phyloP scores from a whole-genome alignment of 352 stramenopile genomes.

The Albugo candida region DNA sequence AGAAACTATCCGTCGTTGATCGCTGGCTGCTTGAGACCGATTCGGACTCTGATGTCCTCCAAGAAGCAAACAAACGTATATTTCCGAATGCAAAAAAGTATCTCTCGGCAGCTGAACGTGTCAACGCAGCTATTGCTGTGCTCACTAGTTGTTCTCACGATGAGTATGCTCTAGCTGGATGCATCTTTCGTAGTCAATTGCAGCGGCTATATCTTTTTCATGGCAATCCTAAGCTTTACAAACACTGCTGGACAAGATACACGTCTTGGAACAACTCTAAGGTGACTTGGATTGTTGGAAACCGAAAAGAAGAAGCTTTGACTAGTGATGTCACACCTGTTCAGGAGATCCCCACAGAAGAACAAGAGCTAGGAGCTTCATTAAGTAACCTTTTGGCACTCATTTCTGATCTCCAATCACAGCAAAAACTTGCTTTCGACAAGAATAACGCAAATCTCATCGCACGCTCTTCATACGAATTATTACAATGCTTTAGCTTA shows the following conservation, averaged over 20 bases:
- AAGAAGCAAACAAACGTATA: constrained; percentile 1
- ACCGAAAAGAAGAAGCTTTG: constrained; percentile 1
- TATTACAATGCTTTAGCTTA: constrained; percentile 35
- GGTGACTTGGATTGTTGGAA: background rate
- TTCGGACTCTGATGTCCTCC: background rate
- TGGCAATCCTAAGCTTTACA: no score
- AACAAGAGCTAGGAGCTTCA: constrained; percentile 11
- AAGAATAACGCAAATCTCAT: constrained; percentile 18
- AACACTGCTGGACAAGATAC: constrained; percentile 1
- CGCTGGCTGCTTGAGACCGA: constrained; percentile 44
- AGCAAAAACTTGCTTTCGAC: constrained; percentile 25
- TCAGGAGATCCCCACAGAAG: constrained; percentile 2
- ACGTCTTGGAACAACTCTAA: background rate
- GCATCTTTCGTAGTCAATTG: no score
- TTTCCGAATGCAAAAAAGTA: constrained; percentile 9
- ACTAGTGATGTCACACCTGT: background rate
- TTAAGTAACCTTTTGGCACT: constrained; percentile 8
- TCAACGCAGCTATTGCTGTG: constrained; percentile 10
- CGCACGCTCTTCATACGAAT: constrained; percentile 24
- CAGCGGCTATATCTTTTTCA: no score
- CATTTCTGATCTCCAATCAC: constrained; percentile 9
- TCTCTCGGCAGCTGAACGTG: constrained; percentile 13
- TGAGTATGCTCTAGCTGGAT: background rate
- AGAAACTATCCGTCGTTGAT: constrained; percentile 30
- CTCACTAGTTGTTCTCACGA: constrained; percentile 4